Evolutionary conservation across 2,329 filamentous ascomycete genomes (phyloP).

Genomic region (Microdochium bolleyi): DNA sequence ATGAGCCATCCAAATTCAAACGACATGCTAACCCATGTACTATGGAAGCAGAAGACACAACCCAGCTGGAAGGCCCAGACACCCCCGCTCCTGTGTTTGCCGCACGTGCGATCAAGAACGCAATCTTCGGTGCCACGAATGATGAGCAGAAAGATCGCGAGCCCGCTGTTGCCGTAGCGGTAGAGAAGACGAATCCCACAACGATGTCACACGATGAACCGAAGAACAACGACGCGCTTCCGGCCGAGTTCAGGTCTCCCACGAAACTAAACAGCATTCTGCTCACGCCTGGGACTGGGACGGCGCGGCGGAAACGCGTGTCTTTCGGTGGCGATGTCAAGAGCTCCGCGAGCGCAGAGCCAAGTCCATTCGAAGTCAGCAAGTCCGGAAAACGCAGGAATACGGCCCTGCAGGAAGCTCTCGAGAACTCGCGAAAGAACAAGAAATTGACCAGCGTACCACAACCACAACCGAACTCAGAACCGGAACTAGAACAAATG

Average conservation of each 20-base stretch:
- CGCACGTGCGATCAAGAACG: conserved; percentile 55
- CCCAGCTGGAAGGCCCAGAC: conserved; percentile 49
- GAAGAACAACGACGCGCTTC: conserved; percentile 13
- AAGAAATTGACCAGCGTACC: conserved; percentile 3
- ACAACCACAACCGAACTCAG: no score
- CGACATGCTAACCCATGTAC: not conserved
- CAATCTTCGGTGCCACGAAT: conserved; percentile 53
- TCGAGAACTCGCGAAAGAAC: conserved; percentile 16
- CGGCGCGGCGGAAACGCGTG: conserved; percentile 54
- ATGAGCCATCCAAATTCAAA: not conserved
- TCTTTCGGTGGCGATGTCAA: conserved; percentile 55
- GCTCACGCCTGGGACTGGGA: conserved; percentile 54
- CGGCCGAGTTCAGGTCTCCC: conserved; percentile 32
- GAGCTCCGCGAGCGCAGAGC: conserved; percentile 20
- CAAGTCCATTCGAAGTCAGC: conserved; percentile 9
- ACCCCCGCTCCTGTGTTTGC: conserved; percentile 61
- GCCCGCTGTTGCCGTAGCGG: conserved; percentile 21
- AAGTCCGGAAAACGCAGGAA: conserved; percentile 12
- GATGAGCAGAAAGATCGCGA: conserved; percentile 4
- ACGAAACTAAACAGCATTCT: conserved; percentile 50
- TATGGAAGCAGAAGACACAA: conserved; percentile 28
- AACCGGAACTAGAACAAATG: no score
- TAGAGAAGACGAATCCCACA: conserved; percentile 20
- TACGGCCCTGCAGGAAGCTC: conserved; percentile 16
- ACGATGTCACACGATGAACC: conserved; percentile 9